Evolutionary conservation across 1,284 basidiomycete genomes (phyloP).

Genomic region (Boletus calvinii): DNA sequence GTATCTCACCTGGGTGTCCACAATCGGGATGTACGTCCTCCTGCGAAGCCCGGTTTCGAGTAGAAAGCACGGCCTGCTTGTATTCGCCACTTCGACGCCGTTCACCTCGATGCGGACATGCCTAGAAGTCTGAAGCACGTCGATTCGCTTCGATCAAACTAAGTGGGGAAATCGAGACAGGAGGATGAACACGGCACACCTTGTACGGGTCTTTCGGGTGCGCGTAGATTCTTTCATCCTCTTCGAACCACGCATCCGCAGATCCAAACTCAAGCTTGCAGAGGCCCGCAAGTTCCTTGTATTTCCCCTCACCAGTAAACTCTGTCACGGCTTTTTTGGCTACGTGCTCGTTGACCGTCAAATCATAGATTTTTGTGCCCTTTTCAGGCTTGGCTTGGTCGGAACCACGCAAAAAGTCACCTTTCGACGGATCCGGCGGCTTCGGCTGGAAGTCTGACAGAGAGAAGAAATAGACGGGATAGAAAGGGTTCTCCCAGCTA

Average conservation of each 20-base stretch:
- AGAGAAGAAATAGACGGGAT: slow-evolving; percentile 56
- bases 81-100: slow-evolving; percentile 62
- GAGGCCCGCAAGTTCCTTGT: slow-evolving; percentile 45
- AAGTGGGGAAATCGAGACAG: background rate
- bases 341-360: slow-evolving; percentile 42
- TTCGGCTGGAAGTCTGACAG: slow-evolving; percentile 31
- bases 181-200: slow-evolving; percentile 32
- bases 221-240: slow-evolving; percentile 58
- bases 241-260: slow-evolving; percentile 67
- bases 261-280: slow-evolving; percentile 49
- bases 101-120: slow-evolving; percentile 60
- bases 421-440: no score
- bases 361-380: slow-evolving; percentile 42
- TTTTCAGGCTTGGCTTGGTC: slow-evolving; percentile 30
- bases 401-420: slow-evolving; percentile 37
- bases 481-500: slow-evolving; percentile 59
- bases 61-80: slow-evolving; percentile 50
- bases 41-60: slow-evolving; percentile 58
- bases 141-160: slow-evolving; percentile 46
- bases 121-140: slow-evolving; percentile 57
- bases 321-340: slow-evolving; percentile 44
- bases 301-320: slow-evolving; percentile 31
- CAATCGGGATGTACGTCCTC: slow-evolving; percentile 61
- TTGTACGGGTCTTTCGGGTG: slow-evolving; percentile 72
- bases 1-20: slow-evolving; percentile 52